phyloP scores from a whole-genome alignment of 352 stramenopile genomes.

The Globisporangium carolinianum region DNA sequence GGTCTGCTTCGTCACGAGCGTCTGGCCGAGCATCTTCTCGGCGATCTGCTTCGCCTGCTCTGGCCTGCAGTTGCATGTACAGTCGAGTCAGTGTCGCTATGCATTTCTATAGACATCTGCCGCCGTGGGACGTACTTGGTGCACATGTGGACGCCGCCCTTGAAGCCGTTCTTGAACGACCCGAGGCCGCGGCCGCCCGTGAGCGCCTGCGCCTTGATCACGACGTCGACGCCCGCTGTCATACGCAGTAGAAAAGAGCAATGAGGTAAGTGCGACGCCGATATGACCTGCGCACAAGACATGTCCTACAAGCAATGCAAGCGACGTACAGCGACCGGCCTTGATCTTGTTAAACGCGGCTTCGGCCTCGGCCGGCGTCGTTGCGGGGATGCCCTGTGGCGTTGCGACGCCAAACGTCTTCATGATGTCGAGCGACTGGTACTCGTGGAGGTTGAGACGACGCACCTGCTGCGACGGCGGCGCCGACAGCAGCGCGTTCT shows the following conservation, averaged over 20 bases:
- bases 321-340: conserved; percentile 48
- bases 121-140: conserved; percentile 38
- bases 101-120: neutral
- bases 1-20: conserved; percentile 96
- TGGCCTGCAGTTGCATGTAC: conserved; percentile 15
- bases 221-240: conserved; percentile 81
- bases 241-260: neutral
- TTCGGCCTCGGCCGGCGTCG: conserved; percentile 78
- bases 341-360: conserved; percentile 77
- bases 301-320: neutral
- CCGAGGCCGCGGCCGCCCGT: conserved; percentile 94
- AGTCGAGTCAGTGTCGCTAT: neutral
- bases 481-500: conserved; percentile 38
- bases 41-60: conserved; percentile 77
- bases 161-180: conserved; percentile 96
- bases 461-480: conserved; percentile 68
- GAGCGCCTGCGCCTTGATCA: conserved; percentile 97
- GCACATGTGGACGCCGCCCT: conserved; percentile 97
- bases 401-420: conserved; percentile 81
- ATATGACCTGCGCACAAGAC: neutral
- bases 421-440: conserved; percentile 93
- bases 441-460: conserved; percentile 92
- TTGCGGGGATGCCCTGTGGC: conserved; percentile 58
- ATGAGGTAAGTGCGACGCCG: neutral
- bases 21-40: conserved; percentile 90